phyloP scores from a whole-genome alignment of 2,329 filamentous ascomycete species.

The Arthrobotrys entomopaga region DNA sequence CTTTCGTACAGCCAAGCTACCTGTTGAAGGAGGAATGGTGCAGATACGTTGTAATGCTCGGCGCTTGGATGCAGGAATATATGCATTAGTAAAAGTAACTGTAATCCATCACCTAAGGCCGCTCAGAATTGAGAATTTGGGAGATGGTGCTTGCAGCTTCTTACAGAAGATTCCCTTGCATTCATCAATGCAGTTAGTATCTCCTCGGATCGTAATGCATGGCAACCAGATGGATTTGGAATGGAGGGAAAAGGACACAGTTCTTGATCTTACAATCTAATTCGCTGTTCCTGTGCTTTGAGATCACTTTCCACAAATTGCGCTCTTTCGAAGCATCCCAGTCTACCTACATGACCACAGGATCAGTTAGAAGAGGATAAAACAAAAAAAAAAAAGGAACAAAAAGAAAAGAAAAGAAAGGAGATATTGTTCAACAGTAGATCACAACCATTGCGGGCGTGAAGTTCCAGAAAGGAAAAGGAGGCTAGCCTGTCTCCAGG shows the following conservation, averaged over 20 bases:
- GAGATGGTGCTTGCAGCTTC: conserved; percentile 10
- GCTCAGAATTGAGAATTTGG: not conserved
- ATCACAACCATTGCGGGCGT: not conserved
- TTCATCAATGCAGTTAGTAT: conserved; percentile 56
- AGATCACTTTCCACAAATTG: conserved; percentile 88
- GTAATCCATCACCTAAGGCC: not conserved
- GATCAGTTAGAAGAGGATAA: conserved; percentile 4
- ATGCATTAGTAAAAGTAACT: conserved; percentile 71
- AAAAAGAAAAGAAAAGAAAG: no score
- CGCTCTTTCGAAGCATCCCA: conserved; percentile 91
- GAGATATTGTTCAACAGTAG: conserved; percentile 13
- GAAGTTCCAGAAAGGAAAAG: conserved; percentile 13
- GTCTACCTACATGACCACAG: conserved; percentile 71
- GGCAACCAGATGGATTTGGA: not conserved
- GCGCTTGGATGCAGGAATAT: conserved; percentile 67
- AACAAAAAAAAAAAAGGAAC: conserved; percentile 20
- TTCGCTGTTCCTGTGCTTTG: conserved; percentile 79
- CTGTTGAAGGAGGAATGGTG: conserved; percentile 90
- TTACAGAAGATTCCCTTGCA: conserved; percentile 54
- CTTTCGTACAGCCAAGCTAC: conserved; percentile 93
- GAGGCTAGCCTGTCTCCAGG: conserved; percentile 13
- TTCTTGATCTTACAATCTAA: conserved; percentile 76
- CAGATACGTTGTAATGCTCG: conserved; percentile 80
- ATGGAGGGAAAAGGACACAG: not conserved
- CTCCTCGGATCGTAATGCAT: conserved; percentile 17